Conservation (phyloP, 805 yeast species). For the Candida coleopterorum region DNA sequence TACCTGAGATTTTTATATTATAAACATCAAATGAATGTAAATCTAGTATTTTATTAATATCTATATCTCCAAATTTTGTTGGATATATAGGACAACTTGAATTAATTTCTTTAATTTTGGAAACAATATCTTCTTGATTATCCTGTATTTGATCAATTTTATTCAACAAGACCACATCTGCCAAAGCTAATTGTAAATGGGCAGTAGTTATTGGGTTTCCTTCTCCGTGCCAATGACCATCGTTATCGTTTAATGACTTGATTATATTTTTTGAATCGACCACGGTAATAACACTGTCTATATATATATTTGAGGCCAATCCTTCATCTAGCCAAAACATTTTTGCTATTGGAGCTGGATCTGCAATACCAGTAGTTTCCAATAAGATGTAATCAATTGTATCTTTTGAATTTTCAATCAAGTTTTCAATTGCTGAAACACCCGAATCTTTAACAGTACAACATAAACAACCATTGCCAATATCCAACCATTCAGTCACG, state of each 20-base stretch:
- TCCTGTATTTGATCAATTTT: constrained; percentile 59
- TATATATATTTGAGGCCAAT: constrained; percentile 72
- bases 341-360: constrained; percentile 93
- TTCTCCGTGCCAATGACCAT: constrained; percentile 63
- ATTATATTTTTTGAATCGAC: constrained; percentile 69
- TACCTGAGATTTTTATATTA: constrained; percentile 8
- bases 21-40: constrained; percentile 65
- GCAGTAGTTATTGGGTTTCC: constrained; percentile 59
- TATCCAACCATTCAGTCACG: constrained; percentile 91
- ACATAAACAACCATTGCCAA: constrained; percentile 95
- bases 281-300: constrained; percentile 90
- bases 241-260: constrained; percentile 62
- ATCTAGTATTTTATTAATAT: constrained; percentile 63
- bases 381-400: constrained; percentile 84
- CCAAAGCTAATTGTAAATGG: constrained; percentile 82
- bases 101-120: constrained; percentile 54
- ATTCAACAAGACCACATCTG: constrained; percentile 77
- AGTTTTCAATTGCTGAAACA: constrained; percentile 86
- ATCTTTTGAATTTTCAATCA: constrained; percentile 65
- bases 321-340: constrained; percentile 99
- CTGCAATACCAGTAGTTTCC: constrained; percentile 96
- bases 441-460: constrained; percentile 96
- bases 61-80: constrained; percentile 72
- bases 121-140: constrained; percentile 24
- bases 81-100: constrained; percentile 59